Percentiles rank a stretch among this genome's conserved stretches.
phyloP scores from a whole-genome alignment of 768 basidiomycete genomes.

The Collybia nuda region DNA sequence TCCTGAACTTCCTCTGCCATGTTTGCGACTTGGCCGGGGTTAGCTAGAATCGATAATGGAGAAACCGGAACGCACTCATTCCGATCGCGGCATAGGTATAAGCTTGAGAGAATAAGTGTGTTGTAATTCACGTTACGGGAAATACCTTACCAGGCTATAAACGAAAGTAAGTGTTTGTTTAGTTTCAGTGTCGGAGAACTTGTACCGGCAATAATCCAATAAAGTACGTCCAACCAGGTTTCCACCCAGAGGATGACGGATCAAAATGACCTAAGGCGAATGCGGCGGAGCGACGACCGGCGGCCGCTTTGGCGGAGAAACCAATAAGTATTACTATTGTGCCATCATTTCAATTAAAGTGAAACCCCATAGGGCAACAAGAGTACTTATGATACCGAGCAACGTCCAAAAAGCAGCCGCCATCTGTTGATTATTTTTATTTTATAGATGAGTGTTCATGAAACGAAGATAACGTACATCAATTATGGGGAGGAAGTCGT shows the following conservation, averaged over 20 bases:
- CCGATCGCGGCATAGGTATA: slow-evolving; percentile 62
- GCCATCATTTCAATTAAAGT: not conserved
- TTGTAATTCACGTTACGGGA: not conserved
- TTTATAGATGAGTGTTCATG: not conserved
- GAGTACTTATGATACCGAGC: slow-evolving; percentile 49
- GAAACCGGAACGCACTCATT: slow-evolving; percentile 44
- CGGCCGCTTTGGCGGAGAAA: slow-evolving; percentile 55
- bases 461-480: slow-evolving; percentile 35
- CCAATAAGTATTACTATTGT: slow-evolving; percentile 52
- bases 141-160: slow-evolving; percentile 31
- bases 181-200: not conserved
- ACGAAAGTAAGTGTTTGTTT: slow-evolving; percentile 3
- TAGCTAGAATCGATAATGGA: not conserved
- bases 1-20: slow-evolving; percentile 70
- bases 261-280: slow-evolving; percentile 63
- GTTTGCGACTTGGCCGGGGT: slow-evolving; percentile 44
- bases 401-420: slow-evolving; percentile 65
- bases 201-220: slow-evolving; percentile 60
- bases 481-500: slow-evolving; percentile 45
- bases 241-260: slow-evolving; percentile 65
- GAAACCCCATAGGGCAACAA: not conserved
- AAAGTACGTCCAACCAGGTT: slow-evolving; percentile 68
- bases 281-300: slow-evolving; percentile 50
- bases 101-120: slow-evolving; percentile 20
- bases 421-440: slow-evolving; percentile 30